Percentiles rank a stretch among this genome's conserved stretches.
phyloP scores from a whole-genome alignment of 2,329 filamentous ascomycete genomes.

The Diaporthe nobilis region DNA sequence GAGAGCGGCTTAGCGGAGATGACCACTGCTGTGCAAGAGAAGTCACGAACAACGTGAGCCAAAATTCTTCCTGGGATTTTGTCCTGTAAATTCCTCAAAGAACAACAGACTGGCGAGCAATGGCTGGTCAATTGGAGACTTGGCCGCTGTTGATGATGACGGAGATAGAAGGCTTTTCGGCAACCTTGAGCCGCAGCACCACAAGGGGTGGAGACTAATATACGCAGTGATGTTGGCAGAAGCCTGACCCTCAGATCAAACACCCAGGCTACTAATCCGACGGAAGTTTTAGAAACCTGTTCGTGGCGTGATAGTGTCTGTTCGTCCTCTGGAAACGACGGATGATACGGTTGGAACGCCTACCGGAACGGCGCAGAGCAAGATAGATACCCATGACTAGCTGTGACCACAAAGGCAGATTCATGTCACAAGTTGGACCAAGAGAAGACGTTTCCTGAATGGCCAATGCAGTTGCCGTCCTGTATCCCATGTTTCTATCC shows the following conservation, averaged over 20 bases:
- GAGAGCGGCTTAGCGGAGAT: too few relatives aligned
- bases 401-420: background rate
- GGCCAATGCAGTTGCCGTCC: slow-evolving; percentile 8
- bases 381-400: background rate
- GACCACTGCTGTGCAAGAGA: too few relatives aligned
- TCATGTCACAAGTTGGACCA: background rate
- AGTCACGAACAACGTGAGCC: too few relatives aligned
- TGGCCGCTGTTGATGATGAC: too few relatives aligned
- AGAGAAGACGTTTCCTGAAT: background rate
- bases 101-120: too few relatives aligned
- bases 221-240: too few relatives aligned
- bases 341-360: background rate
- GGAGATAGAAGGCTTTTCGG: too few relatives aligned
- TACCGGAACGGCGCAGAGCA: background rate
- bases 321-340: background rate
- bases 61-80: too few relatives aligned
- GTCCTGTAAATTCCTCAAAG: too few relatives aligned
- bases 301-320: background rate
- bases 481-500: slow-evolving; percentile 14
- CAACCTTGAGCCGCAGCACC: too few relatives aligned
- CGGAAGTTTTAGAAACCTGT: fast-evolving
- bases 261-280: background rate
- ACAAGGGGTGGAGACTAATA: too few relatives aligned
- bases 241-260: background rate
- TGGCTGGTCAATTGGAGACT: too few relatives aligned